Base-by-base conservation (phyloP, 768 basidiomycete genomes). In the Xerocomus spinulosus region DNA sequence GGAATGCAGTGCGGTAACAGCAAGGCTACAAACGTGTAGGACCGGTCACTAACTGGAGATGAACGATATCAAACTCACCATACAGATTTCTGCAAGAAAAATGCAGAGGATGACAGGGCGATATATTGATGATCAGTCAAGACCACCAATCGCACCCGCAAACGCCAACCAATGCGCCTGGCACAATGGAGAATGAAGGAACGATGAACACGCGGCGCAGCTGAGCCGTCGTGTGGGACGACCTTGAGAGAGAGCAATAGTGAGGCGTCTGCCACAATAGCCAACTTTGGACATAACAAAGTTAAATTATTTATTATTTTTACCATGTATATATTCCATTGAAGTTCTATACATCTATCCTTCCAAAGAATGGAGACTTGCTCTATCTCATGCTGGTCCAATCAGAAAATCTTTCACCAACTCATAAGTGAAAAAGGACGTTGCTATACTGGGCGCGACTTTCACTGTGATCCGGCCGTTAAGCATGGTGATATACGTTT, bases 401-500 rank as follows among this genome's bases (percentile, higher is more conserved):
- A 79, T 49, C 29, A 83, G 70, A 28, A 74, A 50, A 20, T 78
- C 77, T 51, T 74, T 78, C 50, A 78, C 76, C 56, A 87, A 61
- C 68, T 91, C 88, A 67, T 91, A 90, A 12, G 81, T 85, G 72
- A 87, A 89, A 63, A 91, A 90, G 26, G 83, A 85, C 30, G 85
- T 92, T 29, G 90, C 87, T 50, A 92, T 92, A 61, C 87, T 89
- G 17, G 90, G 90, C 2, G 89, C 85, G n/a, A 92, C 90, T 64
- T 92, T 92, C 51, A 92, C 89, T 91, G 65, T 49, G 36, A 41
- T 40, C 35, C 46, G 42, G 53, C 55, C 21, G 53, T 45, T 33
- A 48, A 43, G 48, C 33, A 18, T 41, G 34, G 40, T 44, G 14
- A 15, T 24, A 32, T 35, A 40, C 23, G 48, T 43, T n/a, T n/a